Evolutionary conservation across 169 alveolate species (phyloP).

Genomic region (Plasmodium inui): DNA sequence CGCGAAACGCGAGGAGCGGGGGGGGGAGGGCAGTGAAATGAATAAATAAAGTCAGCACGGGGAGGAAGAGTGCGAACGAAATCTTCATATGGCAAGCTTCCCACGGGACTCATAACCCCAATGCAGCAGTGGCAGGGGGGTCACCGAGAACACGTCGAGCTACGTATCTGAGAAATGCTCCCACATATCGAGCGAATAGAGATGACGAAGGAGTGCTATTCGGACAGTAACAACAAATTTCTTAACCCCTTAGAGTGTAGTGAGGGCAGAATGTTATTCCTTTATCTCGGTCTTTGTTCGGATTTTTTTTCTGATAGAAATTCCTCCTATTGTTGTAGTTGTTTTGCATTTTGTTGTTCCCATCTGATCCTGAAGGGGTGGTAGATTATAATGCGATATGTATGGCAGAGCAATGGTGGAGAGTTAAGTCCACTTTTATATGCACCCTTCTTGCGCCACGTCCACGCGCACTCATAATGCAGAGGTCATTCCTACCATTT

Average conservation of each 20-base stretch:
- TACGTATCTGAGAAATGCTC: neutral
- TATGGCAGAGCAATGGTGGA: neutral
- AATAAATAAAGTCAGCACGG: neutral
- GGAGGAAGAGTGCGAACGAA: neutral
- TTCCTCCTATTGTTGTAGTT: conserved; percentile 27
- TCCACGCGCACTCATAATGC: neutral
- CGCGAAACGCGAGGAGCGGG: neutral
- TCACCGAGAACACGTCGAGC: neutral
- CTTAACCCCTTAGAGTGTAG: conserved; percentile 74
- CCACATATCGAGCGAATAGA: neutral
- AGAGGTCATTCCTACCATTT: conserved; percentile 31
- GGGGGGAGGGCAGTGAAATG: neutral
- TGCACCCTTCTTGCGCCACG: neutral
- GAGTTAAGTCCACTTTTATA: neutral
- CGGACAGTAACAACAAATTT: neutral
- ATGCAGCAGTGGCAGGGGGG: neutral
- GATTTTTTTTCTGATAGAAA: conserved; percentile 26
- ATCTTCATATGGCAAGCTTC: neutral
- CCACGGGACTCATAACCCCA: neutral
- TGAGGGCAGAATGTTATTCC: conserved; percentile 68
- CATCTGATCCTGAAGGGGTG: conserved; percentile 38
- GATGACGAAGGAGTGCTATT: neutral
- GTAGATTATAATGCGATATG: neutral
- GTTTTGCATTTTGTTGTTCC: conserved; percentile 32
- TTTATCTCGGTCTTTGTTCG: conserved; percentile 51